Base-by-base conservation (phyloP, 1,284 basidiomycete species). In the Cystobasidium pallidum region DNA sequence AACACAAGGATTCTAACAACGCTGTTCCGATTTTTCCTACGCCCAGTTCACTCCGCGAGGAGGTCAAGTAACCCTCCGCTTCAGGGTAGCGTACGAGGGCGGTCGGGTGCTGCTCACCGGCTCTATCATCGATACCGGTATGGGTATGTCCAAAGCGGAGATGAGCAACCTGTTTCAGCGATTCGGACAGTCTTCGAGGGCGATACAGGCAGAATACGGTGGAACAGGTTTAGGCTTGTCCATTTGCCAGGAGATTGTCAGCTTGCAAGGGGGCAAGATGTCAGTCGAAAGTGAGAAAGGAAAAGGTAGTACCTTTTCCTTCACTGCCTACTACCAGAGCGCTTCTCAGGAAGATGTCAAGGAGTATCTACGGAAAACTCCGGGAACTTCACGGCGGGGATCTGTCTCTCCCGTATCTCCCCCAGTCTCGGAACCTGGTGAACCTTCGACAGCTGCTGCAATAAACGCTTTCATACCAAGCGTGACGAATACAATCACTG, bases 211-310 rank as follows among this genome's bases (percentile, higher is more conserved):
- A 24, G 76, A 76, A 3, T 73, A 63, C 41, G 72, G 72, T 11
- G 72, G 72, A 24, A 61, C 54, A 54, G 72, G 72, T 39, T 41
- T 73, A 15, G 72, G 72, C 8, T 52, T 73, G 21, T 70, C 66
- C 54, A 75, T 78, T 21, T 73, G 68, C 21, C 76, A 76, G 65
- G 71, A 74, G 55, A 73, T 78, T 57, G 72, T 77, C 51, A 75
- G 75, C 58, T 73, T 77, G 0, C 76, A 77, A 45, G 51, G 55
- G 4, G 77, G 77, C 10, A 75, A 75, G 63, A 77, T 78, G 52
- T 74, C 62, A 13, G 43, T 63, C 8, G 70, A 68, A 19, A 73
- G 72, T n/a, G 41, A 54, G 2, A 73, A 72, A 28, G 74, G 74
- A 0, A 41, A 54, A 6, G 76, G 77, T 13, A 68, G 63, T 3